Evolutionary conservation across 805 yeast genomes (phyloP).

Genomic region (Cyberlindnera suaveolens): DNA sequence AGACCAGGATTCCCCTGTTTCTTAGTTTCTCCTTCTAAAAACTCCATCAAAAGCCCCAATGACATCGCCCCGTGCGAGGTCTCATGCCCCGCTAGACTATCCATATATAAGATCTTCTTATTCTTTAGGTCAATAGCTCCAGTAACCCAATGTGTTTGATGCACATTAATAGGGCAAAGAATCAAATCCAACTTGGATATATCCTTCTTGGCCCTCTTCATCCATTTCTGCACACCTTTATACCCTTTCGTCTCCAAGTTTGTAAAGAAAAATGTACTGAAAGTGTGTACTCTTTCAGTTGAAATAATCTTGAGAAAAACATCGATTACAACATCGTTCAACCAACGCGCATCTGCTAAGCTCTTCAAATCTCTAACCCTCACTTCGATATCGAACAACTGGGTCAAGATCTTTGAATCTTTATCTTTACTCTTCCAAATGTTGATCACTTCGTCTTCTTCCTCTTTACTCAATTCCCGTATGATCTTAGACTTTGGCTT

Average conservation of each 20-base stretch:
- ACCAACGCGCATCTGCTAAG: slow-evolving; percentile 67
- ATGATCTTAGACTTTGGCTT: slow-evolving; percentile 20
- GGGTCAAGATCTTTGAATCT: slow-evolving; percentile 23
- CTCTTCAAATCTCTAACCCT: slow-evolving; percentile 64
- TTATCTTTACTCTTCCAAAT: slow-evolving; percentile 23
- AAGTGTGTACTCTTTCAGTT: slow-evolving; percentile 45
- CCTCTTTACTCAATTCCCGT: slow-evolving; percentile 20
- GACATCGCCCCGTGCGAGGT: slow-evolving; percentile 33
- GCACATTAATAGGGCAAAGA: slow-evolving; percentile 80
- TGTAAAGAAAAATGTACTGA: slow-evolving; percentile 85
- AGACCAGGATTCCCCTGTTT: slow-evolving; percentile 31
- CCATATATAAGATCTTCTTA: slow-evolving; percentile 62
- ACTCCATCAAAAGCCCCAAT: slow-evolving; percentile 46
- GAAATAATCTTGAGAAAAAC: slow-evolving; percentile 49
- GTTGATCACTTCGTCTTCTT: slow-evolving; percentile 20
- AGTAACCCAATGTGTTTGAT: slow-evolving; percentile 87
- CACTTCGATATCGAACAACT: slow-evolving; percentile 48
- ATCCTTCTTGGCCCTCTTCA: slow-evolving; percentile 64
- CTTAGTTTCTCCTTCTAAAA: slow-evolving; percentile 63
- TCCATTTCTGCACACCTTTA: slow-evolving; percentile 77
- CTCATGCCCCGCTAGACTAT: slow-evolving; percentile 52
- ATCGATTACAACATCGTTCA: slow-evolving; percentile 88
- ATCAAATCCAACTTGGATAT: slow-evolving; percentile 59
- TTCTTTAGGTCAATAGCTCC: slow-evolving; percentile 65
- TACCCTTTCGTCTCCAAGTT: slow-evolving; percentile 70